phyloP scores from a whole-genome alignment of 2,329 filamentous ascomycete genomes.

The Stagonosporopsis vannaccii region DNA sequence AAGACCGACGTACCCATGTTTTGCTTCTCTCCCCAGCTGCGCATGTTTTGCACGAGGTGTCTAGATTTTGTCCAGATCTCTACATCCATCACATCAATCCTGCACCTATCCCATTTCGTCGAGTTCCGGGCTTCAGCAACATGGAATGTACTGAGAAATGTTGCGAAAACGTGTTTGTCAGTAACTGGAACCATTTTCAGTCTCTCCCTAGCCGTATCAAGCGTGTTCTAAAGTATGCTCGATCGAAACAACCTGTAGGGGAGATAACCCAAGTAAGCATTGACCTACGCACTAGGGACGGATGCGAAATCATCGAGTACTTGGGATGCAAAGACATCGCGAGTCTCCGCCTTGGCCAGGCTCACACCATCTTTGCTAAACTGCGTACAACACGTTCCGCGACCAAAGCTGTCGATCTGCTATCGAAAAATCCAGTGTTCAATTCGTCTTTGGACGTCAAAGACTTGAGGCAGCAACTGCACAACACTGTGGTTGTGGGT shows the following conservation, averaged over 20 bases:
- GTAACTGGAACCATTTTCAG: slow-evolving; percentile 37
- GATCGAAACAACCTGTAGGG: slow-evolving; percentile 31
- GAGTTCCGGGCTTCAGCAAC: slow-evolving; percentile 19
- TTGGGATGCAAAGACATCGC: slow-evolving; percentile 27
- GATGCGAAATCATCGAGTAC: slow-evolving; percentile 35
- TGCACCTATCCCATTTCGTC: slow-evolving; percentile 32
- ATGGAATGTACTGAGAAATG: slow-evolving; percentile 28
- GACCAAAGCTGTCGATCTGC: slow-evolving; percentile 23
- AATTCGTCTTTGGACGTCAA: slow-evolving; percentile 31
- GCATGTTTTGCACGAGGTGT: slow-evolving; percentile 33
- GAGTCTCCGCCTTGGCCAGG: slow-evolving; percentile 35
- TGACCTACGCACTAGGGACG: slow-evolving; percentile 30
- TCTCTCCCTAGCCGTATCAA: slow-evolving; percentile 31
- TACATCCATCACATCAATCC: slow-evolving; percentile 41
- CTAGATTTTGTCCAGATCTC: slow-evolving; percentile 27
- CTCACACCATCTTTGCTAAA: slow-evolving; percentile 33
- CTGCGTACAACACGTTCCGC: slow-evolving; percentile 30
- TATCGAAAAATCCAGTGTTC: slow-evolving; percentile 32
- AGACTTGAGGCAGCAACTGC: slow-evolving; percentile 31
- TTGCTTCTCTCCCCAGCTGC: slow-evolving; percentile 37
- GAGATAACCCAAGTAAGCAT: slow-evolving; percentile 31
- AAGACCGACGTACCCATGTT: slow-evolving; percentile 32
- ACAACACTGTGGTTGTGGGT: slow-evolving; percentile 22
- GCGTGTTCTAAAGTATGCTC: slow-evolving; percentile 37
- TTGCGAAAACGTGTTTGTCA: slow-evolving; percentile 36